These are phyloP conservation scores for Candida ipomoeae DNA, from an alignment of 805 yeast genomes.

Conservation along the genomic window DNA sequence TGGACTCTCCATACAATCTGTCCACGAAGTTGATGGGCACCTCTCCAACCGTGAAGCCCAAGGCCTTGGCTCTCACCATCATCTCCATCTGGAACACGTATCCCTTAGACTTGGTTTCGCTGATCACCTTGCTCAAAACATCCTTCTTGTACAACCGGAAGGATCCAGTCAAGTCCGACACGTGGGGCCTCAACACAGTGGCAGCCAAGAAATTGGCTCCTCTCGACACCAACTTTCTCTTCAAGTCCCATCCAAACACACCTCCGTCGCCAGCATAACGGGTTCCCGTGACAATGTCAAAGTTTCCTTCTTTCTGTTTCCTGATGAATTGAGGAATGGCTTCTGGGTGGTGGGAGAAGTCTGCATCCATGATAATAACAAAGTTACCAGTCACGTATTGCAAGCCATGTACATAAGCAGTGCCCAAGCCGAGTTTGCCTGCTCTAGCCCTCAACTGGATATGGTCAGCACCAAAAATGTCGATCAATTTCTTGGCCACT, in stretches of 20 bases:
- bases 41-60: slow-evolving; percentile 70
- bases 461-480: slow-evolving; percentile 55
- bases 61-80: slow-evolving; percentile 78
- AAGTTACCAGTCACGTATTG: slow-evolving; percentile 67
- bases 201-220: slow-evolving; percentile 80
- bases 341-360: slow-evolving; percentile 76
- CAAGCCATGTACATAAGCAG: slow-evolving; percentile 77
- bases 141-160: slow-evolving; percentile 71
- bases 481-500: slow-evolving; percentile 57
- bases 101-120: slow-evolving; percentile 68
- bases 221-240: slow-evolving; percentile 70
- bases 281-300: slow-evolving; percentile 56
- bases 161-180: slow-evolving; percentile 73
- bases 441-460: slow-evolving; percentile 66
- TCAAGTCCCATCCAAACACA: slow-evolving; percentile 80
- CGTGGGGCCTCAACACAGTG: slow-evolving; percentile 64
- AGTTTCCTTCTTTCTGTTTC: slow-evolving; percentile 50
- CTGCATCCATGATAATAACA: slow-evolving; percentile 82
- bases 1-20: slow-evolving; percentile 72
- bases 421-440: slow-evolving; percentile 75
- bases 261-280: slow-evolving; percentile 81
- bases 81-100: slow-evolving; percentile 86
- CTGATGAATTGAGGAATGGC: slow-evolving; percentile 73
- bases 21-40: slow-evolving; percentile 78
- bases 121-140: slow-evolving; percentile 61